These are phyloP conservation scores for Mycena haematopus DNA, from an alignment of 768 basidiomycete genomes.

Conservation along the genomic window DNA sequence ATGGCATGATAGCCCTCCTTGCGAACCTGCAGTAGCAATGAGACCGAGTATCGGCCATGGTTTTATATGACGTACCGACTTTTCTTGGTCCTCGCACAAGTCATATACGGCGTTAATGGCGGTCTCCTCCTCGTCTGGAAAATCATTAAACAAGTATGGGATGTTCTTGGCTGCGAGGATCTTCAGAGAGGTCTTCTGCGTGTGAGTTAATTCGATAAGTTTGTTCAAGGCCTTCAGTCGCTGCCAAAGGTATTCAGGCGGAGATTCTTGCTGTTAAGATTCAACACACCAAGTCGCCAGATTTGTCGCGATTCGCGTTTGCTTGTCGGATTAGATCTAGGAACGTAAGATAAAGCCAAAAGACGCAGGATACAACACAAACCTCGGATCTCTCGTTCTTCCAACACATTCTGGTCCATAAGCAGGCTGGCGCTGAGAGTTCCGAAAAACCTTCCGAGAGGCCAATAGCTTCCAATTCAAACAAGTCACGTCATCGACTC, in stretches of 20 bases:
- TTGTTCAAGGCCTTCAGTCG: slow-evolving; percentile 57
- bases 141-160: slow-evolving; percentile 65
- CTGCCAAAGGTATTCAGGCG: slow-evolving; percentile 38
- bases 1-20: slow-evolving; percentile 71
- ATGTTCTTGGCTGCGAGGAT: slow-evolving; percentile 65
- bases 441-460: neutral
- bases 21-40: slow-evolving; percentile 56
- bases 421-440: neutral
- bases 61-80: slow-evolving; percentile 38
- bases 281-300: slow-evolving; percentile 43
- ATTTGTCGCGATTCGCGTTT: slow-evolving; percentile 44
- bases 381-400: slow-evolving; percentile 48
- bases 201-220: slow-evolving; percentile 61
- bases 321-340: slow-evolving; percentile 53
- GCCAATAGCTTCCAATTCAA: neutral
- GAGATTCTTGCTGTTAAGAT: slow-evolving; percentile 12
- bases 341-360: slow-evolving; percentile 2
- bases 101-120: slow-evolving; percentile 83
- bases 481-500: neutral
- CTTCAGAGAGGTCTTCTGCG: slow-evolving; percentile 53
- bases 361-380: neutral
- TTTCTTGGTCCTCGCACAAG: slow-evolving; percentile 68
- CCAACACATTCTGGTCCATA: slow-evolving; percentile 28
- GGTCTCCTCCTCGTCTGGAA: slow-evolving; percentile 74
- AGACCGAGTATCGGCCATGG: slow-evolving; percentile 10